Percentiles rank a stretch among this genome's conserved stretches.
Conservation (phyloP, 2,329 filamentous ascomycete genomes). For the Colletotrichum tropicale region DNA sequence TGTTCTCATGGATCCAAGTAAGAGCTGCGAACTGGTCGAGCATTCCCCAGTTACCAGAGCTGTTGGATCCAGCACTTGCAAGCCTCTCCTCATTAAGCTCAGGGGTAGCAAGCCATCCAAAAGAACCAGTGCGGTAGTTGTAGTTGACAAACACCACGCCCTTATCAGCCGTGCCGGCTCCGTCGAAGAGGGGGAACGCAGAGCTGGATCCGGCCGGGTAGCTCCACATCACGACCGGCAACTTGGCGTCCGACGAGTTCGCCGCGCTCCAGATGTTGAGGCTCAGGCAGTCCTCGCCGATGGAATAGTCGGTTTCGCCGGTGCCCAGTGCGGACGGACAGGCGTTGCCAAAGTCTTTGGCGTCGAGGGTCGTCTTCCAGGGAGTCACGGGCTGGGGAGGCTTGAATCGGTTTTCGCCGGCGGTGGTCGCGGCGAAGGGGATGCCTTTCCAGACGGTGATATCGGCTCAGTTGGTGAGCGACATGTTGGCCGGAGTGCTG, state of each 20-base stretch:
- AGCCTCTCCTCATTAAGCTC: not conserved
- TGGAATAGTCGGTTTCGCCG: not conserved
- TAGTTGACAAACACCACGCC: not conserved
- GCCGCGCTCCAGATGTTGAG: constrained; percentile 36
- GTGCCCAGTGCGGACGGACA: not conserved
- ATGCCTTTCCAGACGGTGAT: not conserved
- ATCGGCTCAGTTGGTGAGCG: constrained; percentile 3
- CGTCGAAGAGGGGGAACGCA: not conserved
- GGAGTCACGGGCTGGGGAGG: not conserved
- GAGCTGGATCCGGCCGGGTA: not conserved
- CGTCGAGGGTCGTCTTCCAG: not conserved
- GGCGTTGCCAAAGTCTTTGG: not conserved
- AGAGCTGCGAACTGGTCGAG: not conserved
- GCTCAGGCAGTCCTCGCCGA: constrained; percentile 35
- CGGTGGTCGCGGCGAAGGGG: not conserved
- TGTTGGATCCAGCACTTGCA: not conserved
- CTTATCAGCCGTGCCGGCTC: not conserved
- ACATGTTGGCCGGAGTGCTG: not conserved
- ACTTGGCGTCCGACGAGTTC: constrained; percentile 25
- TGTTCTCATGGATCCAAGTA: not conserved
- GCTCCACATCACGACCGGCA: constrained; percentile 32
- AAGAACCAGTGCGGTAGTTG: not conserved
- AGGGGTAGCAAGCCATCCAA: not conserved
- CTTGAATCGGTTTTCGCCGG: not conserved
- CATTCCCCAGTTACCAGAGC: not conserved